A percentile compares a stretch with the other conserved stretches of the same genome.
These are phyloP conservation scores for Sarocladium brachiariae DNA, from an alignment of 2,329 filamentous ascomycete genomes.

Conservation along the genomic window DNA sequence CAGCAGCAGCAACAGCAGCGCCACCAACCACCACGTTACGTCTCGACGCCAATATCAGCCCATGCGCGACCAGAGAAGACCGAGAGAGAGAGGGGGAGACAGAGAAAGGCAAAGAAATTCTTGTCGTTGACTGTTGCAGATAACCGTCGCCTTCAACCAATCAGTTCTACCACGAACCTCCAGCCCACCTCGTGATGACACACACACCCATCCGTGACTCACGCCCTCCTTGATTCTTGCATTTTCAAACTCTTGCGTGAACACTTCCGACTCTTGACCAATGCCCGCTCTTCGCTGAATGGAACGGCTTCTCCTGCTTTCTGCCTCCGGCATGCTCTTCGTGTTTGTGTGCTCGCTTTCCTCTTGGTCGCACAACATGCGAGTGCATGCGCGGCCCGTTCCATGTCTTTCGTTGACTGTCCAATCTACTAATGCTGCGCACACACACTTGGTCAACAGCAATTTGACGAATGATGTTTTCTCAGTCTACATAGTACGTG, in stretches of 20 bases:
- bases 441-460: too few relatives aligned
- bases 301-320: not conserved
- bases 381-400: not conserved
- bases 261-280: too few relatives aligned
- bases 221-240: not conserved
- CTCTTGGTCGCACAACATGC: too few relatives aligned
- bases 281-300: not conserved
- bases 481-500: too few relatives aligned
- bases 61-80: too few relatives aligned
- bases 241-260: too few relatives aligned
- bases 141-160: constrained; percentile 1
- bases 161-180: not conserved
- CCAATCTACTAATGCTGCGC: too few relatives aligned
- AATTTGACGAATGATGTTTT: too few relatives aligned
- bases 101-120: not conserved
- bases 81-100: not conserved
- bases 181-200: not conserved
- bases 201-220: not conserved
- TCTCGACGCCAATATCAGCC: too few relatives aligned
- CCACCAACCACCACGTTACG: too few relatives aligned
- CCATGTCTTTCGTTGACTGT: not conserved
- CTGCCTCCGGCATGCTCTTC: not conserved
- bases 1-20: too few relatives aligned
- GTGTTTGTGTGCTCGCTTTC: too few relatives aligned
- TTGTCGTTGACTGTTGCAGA: not conserved